Base-by-base conservation (phyloP, 306 rosid species). In the Cicer chorassanicum region DNA sequence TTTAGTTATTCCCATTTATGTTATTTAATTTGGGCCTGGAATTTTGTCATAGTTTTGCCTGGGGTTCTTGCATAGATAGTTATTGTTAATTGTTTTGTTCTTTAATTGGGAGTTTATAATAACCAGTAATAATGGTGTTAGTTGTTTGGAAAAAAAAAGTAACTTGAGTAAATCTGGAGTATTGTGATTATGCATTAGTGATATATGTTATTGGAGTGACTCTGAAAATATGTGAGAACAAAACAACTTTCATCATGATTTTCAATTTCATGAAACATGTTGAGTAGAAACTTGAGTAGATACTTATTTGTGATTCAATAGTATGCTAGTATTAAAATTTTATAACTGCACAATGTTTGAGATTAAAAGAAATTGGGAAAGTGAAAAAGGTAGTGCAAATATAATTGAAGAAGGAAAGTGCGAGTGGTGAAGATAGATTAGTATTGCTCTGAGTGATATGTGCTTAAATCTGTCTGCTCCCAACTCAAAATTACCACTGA, bases 161-260 rank as follows among this genome's bases (percentile, higher is more conserved):
- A 46, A 29, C 51, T 70, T 76, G 46, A 21, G 74, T 10, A 39
- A 16, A 18, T 56, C 15, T 70, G 74, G 7, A 55, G 66, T 41
- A 34, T 46, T 68, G 10, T 55, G 64, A n/a, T 65, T 49, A 9
- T 64, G 70, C 69, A 57, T 65, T 10, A n/a, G 51, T 70, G 40
- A 34, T 40, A 5, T 18, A 21, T 44, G 50, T n/a, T 45, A 7
- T 68, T 39, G 59, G 50, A 34, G 45, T 61, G 51, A 34, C 14
- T 38, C 60, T 44, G 71, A 61, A 36, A 9, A 29, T 66, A 42
- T 72, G 50, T 48, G 70, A 14, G 72, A 34, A 73, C 18, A 49
- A 7, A 34, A 82, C 19, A 57, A 6, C n/a, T 46, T 69, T 36
- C 11, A n/a, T 16, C 39, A 16, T 72, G 54, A 36, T 73, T 53